Evolutionary conservation across 2,329 filamentous ascomycete species (phyloP).

Genomic region (Furcasterigmium furcatum): DNA sequence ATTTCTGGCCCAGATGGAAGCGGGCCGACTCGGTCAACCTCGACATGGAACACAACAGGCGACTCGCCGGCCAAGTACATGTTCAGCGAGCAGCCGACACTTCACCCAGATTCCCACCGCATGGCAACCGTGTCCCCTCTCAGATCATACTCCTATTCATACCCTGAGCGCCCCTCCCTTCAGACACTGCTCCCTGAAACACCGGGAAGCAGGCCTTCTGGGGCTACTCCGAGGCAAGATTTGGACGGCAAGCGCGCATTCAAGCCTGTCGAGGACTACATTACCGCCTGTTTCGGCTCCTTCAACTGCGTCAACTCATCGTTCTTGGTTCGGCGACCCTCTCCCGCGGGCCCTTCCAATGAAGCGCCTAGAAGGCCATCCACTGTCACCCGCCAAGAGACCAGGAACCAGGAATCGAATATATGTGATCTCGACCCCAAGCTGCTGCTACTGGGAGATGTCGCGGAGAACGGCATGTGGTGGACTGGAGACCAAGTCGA

Average conservation of each 20-base stretch:
- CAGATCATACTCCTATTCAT: conserved; percentile 43
- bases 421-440: conserved; percentile 70
- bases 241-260: conserved; percentile 61
- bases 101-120: conserved; percentile 27
- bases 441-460: conserved; percentile 67
- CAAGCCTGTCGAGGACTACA: conserved; percentile 73
- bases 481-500: conserved; percentile 64
- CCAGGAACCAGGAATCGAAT: conserved; percentile 30
- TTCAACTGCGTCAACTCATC: conserved; percentile 74
- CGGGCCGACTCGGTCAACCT: too few species aligned
- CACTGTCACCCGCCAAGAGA: conserved; percentile 16
- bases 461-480: conserved; percentile 80
- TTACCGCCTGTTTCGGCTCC: conserved; percentile 65
- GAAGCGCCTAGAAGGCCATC: neutral
- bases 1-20: too few species aligned
- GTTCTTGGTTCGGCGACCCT: conserved; percentile 50
- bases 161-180: conserved; percentile 32
- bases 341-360: conserved; percentile 1
- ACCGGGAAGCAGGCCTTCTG: conserved; percentile 6
- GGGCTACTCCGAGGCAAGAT: conserved; percentile 10
- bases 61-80: conserved; percentile 14
- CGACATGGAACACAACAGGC: neutral
- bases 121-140: conserved; percentile 15
- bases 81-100: conserved; percentile 34
- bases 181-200: conserved; percentile 9